Percentiles rank a stretch among this genome's conserved stretches.
Conservation (phyloP, 306 rosid species). For the Trifolium dubium region DNA sequence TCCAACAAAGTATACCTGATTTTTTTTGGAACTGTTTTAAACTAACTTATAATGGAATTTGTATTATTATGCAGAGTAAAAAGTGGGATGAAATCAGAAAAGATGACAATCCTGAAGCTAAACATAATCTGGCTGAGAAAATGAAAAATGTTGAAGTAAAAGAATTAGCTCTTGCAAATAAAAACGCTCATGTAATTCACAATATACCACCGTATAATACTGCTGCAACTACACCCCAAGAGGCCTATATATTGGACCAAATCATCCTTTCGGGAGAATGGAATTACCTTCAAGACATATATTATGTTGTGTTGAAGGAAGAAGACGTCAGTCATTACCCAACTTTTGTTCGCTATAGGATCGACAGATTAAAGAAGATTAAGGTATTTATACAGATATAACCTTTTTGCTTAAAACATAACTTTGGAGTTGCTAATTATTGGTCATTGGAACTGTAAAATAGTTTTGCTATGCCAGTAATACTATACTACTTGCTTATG, state of each 20-base stretch:
- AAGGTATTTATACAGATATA: slow-evolving; percentile 15
- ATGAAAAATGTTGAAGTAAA: slow-evolving; percentile 61
- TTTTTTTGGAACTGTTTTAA: slow-evolving; percentile 32
- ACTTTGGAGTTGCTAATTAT: not conserved
- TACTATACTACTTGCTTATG: slow-evolving; percentile 6
- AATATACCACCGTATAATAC: slow-evolving; percentile 74
- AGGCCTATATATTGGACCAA: slow-evolving; percentile 77
- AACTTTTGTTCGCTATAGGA: slow-evolving; percentile 55
- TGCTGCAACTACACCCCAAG: slow-evolving; percentile 75
- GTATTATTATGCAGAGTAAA: slow-evolving; percentile 53
- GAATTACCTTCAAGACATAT: slow-evolving; percentile 73
- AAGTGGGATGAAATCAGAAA: slow-evolving; percentile 52
- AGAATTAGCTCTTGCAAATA: slow-evolving; percentile 58
- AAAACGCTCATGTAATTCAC: slow-evolving; percentile 54
- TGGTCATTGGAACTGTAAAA: not conserved
- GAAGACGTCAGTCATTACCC: slow-evolving; percentile 57
- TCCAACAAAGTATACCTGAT: slow-evolving; percentile 17
- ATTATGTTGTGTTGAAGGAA: slow-evolving; percentile 43
- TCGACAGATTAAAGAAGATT: not conserved
- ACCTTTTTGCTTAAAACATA: not conserved
- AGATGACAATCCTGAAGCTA: slow-evolving; percentile 55
- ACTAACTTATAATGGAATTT: slow-evolving; percentile 10
- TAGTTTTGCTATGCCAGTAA: not conserved
- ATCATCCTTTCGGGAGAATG: slow-evolving; percentile 76
- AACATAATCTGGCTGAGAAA: slow-evolving; percentile 57